phyloP scores from a whole-genome alignment of 2,329 filamentous ascomycete species.

The Eurotiales sp. region DNA sequence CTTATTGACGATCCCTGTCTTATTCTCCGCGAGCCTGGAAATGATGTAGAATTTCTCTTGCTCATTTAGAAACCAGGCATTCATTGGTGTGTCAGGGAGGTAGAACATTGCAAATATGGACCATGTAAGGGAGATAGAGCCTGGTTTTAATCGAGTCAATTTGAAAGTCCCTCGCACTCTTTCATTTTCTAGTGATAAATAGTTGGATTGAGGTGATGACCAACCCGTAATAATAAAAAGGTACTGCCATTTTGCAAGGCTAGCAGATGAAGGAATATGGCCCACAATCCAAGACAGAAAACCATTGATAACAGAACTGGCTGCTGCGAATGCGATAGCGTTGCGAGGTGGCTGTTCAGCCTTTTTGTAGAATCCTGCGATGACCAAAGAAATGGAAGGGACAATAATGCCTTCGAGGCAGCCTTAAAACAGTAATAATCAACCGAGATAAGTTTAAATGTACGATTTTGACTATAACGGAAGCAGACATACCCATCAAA shows the following conservation, averaged over 20 bases:
- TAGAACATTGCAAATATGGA: constrained; percentile 45
- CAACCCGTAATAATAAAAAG: constrained; percentile 54
- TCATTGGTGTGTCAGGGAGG: constrained; percentile 41
- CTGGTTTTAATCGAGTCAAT: constrained; percentile 5
- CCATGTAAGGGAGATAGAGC: constrained; percentile 47
- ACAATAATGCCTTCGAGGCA: constrained; percentile 33
- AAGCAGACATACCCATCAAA: constrained; percentile 27
- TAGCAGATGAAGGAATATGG: constrained; percentile 42
- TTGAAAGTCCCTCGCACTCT: background rate
- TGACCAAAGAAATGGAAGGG: constrained; percentile 32
- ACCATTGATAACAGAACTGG: constrained; percentile 28
- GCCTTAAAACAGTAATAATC: constrained; percentile 6
- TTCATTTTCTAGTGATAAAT: background rate
- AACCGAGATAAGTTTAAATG: background rate
- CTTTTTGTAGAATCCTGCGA: constrained; percentile 39
- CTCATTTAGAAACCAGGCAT: constrained; percentile 54
- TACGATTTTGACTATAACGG: background rate
- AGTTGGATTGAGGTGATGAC: background rate
- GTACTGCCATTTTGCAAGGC: constrained; percentile 53
- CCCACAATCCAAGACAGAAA: constrained; percentile 51
- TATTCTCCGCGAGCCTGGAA: constrained; percentile 33
- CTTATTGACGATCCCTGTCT: constrained; percentile 34
- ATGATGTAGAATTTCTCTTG: constrained; percentile 51
- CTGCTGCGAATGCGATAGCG: constrained; percentile 35
- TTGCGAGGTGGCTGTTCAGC: constrained; percentile 35